Conservation (phyloP, 1,284 basidiomycete genomes). For the Fistulina hepatica region DNA sequence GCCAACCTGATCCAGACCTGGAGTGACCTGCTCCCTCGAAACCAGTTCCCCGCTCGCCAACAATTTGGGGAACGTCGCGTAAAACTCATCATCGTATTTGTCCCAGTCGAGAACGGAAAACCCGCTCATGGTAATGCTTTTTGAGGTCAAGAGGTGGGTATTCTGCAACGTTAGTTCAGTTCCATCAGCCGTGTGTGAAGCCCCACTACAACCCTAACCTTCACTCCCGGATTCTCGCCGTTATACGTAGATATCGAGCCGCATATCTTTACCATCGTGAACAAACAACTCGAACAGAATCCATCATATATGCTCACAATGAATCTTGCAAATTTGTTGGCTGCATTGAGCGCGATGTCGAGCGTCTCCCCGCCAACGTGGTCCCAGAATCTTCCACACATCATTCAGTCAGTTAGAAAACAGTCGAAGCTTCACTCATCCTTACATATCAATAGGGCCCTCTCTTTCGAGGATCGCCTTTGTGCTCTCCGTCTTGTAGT, state of each 20-base stretch:
- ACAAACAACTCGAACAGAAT: neutral
- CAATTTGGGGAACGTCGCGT: constrained; percentile 31
- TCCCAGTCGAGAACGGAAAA: constrained; percentile 27
- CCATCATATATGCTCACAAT: constrained; percentile 22
- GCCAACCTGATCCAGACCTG: constrained; percentile 27
- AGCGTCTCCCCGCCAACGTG: constrained; percentile 46
- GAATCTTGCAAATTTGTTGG: constrained; percentile 37
- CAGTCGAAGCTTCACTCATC: neutral
- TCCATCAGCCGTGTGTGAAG: too few relatives aligned
- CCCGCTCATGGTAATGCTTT: constrained; percentile 13
- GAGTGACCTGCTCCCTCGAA: constrained; percentile 29
- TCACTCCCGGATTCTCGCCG: constrained; percentile 14
- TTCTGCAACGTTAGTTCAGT: too few relatives aligned
- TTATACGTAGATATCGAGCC: constrained; percentile 26
- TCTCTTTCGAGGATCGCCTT: constrained; percentile 29
- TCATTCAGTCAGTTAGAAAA: neutral
- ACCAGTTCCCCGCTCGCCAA: constrained; percentile 35
- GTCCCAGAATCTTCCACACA: constrained; percentile 28
- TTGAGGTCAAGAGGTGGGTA: constrained; percentile 10
- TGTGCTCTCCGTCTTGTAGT: constrained; percentile 45
- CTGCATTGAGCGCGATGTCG: constrained; percentile 34
- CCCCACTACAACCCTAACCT: too few relatives aligned
- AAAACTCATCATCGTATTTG: constrained; percentile 19
- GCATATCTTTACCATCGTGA: constrained; percentile 15
- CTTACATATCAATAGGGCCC: constrained; percentile 13